phyloP scores from a whole-genome alignment of 2,329 filamentous ascomycete species.

The Cladosporium sp. region DNA sequence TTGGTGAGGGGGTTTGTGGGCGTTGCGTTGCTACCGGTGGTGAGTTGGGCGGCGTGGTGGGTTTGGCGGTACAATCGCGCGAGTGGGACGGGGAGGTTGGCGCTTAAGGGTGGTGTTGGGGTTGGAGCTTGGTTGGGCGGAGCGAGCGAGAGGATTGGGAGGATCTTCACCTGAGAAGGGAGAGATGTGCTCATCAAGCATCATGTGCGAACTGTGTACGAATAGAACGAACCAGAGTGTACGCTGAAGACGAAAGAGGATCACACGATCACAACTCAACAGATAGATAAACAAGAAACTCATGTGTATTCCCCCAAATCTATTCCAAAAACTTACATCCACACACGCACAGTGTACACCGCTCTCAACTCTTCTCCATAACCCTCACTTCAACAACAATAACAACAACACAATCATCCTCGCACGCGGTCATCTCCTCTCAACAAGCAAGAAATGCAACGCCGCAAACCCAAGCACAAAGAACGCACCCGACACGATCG shows the following conservation, averaged over 20 bases:
- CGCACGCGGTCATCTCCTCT: slow-evolving; percentile 64
- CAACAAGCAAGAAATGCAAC: slow-evolving; percentile 91
- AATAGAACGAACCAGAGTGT: background rate
- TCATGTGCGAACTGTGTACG: background rate
- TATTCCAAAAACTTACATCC: background rate
- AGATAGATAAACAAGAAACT: background rate
- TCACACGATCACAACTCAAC: background rate
- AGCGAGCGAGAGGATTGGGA: slow-evolving; percentile 23
- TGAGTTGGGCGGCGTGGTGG: slow-evolving; percentile 31
- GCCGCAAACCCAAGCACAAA: slow-evolving; percentile 84
- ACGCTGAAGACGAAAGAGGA: background rate
- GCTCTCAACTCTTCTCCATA: background rate
- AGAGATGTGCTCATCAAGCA: background rate
- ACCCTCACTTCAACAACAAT: background rate
- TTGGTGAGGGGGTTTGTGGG: slow-evolving; percentile 49
- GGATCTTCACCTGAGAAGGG: slow-evolving; percentile 24
- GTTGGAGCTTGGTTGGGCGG: slow-evolving; percentile 14
- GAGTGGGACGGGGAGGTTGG: slow-evolving; percentile 4
- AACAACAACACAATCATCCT: background rate
- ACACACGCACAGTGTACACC: background rate
- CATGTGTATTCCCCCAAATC: background rate
- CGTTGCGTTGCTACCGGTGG: slow-evolving; percentile 38
- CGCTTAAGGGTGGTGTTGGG: slow-evolving; percentile 14
- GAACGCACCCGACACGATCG: slow-evolving; percentile 78
- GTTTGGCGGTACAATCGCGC: slow-evolving; percentile 30